Base-by-base conservation (phyloP, 345 rosid genomes). In the Punica granatum region DNA sequence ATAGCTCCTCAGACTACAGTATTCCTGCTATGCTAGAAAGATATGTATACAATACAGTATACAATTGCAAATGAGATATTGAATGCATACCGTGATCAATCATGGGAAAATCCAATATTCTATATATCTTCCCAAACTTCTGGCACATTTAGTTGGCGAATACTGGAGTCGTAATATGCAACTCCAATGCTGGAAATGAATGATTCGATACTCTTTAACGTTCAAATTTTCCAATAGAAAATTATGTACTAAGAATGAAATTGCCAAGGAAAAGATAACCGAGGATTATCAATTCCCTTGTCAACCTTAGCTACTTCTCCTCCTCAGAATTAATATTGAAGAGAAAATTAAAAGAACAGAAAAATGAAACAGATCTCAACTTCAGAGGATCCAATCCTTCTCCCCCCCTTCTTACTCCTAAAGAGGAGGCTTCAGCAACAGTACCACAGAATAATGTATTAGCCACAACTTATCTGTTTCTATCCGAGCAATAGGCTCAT, bases 71-170 rank as follows among this genome's bases (percentile, higher is more conserved):
- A 58, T 37, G 41, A 23, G n/a, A 10, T 16, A 31, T 43, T 63
- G 71, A 70, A 32, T 46, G 34, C 63, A 70, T 66, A 59, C 60
- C 60, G 60, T 90, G 80, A 77, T 91, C 95, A 72, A 93, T 80
- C 70, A 88, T 63, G 42, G 90, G 90, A 68, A 90, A 89, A 43
- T 82, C 88, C 43, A 83, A 77, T 73, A 77, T 80, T 72, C 84
- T 85, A 76, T n/a, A 83, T 85, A 76, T 89, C 99, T 75, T 93
- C 99, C 97, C 96, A 93, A 74, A 81, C 78, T 85, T 93, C 99
- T 73, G 89, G 83, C 71, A 90, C 95, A 75, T 91, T 81, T 73
- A 93, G 96, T 79, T 91, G 91, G 72, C 96, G 89, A 73, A 79
- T 72, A 74, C 85, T 81, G 67, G 83, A 77, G 79, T 91, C 99